Percentiles rank a stretch among this genome's conserved stretches.
These are phyloP conservation scores for Mucor circinelloides DNA, from an alignment of 371 early-diverging fungal genomes.

Conservation along the genomic window DNA sequence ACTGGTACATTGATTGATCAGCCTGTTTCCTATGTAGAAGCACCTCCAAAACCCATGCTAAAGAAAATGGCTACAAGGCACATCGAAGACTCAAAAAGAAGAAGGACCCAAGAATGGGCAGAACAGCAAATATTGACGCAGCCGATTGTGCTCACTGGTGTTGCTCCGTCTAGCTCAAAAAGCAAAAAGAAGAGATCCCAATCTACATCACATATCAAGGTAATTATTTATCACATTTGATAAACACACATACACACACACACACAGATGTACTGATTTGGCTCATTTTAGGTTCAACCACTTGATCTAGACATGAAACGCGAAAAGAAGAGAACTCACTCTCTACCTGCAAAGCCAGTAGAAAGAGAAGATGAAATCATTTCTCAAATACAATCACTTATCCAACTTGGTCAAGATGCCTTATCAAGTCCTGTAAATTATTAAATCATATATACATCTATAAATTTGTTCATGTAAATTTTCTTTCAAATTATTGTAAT, in stretches of 20 bases:
- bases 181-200: slow-evolving; percentile 17
- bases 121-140: slow-evolving; percentile 8
- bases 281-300: slow-evolving; percentile 18
- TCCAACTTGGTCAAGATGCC: slow-evolving; percentile 48
- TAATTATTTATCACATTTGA: background rate
- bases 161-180: background rate
- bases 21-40: background rate
- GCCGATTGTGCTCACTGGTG: background rate
- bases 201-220: background rate
- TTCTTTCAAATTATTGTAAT: slow-evolving; percentile 5
- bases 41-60: slow-evolving; percentile 2
- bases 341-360: slow-evolving; percentile 13
- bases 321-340: slow-evolving; percentile 26
- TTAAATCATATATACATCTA: background rate
- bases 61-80: background rate
- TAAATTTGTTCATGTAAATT: background rate
- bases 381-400: slow-evolving; percentile 37
- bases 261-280: background rate
- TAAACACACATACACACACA: background rate
- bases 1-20: slow-evolving; percentile 31
- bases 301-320: slow-evolving; percentile 19
- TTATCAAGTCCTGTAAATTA: slow-evolving; percentile 28
- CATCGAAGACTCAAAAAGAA: slow-evolving; percentile 19
- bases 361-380: slow-evolving; percentile 32
- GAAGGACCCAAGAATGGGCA: slow-evolving; percentile 28